A percentile compares a stretch with the other conserved stretches of the same genome.
These are phyloP conservation scores for Aspergillus floridensis DNA, from an alignment of 2,329 filamentous ascomycete genomes.

Conservation along the genomic window DNA sequence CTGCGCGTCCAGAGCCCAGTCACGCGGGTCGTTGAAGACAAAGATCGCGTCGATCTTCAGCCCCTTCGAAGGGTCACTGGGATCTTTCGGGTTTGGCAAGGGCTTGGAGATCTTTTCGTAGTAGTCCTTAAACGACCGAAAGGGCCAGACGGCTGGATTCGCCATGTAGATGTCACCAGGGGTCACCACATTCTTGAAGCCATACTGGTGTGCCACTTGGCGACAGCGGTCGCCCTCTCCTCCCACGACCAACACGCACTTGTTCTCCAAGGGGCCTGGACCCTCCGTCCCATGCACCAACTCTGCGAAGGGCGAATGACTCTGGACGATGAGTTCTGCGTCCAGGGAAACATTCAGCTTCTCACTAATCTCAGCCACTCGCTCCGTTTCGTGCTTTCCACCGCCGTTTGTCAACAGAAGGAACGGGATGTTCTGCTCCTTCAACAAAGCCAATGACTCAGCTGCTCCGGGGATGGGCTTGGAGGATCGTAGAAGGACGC, in stretches of 20 bases:
- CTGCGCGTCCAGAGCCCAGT: constrained; percentile 90
- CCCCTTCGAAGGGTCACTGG: constrained; percentile 46
- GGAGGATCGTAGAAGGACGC: constrained; percentile 83
- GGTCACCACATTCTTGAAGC: constrained; percentile 78
- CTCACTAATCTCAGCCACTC: constrained; percentile 66
- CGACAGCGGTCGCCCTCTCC: constrained; percentile 67
- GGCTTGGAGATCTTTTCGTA: constrained; percentile 52
- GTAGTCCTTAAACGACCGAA: constrained; percentile 63
- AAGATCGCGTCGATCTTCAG: constrained; percentile 87
- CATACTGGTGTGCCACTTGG: constrained; percentile 68
- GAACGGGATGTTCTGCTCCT: constrained; percentile 76
- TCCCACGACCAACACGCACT: constrained; percentile 72
- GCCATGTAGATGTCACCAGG: constrained; percentile 78
- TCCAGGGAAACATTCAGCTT: constrained; percentile 65
- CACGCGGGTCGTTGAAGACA: constrained; percentile 91
- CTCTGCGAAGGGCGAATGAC: constrained; percentile 83
- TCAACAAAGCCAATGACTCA: constrained; percentile 69
- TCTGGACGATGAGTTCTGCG: constrained; percentile 75
- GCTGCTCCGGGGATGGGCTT: constrained; percentile 75
- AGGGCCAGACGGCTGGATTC: constrained; percentile 78
- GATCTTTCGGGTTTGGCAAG: constrained; percentile 35
- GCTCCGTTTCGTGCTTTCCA: constrained; percentile 73
- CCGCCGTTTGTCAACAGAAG: constrained; percentile 96
- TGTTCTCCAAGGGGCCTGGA: constrained; percentile 54
- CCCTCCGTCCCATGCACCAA: constrained; percentile 60